These are phyloP conservation scores for Trametes meyenii DNA, from an alignment of 768 basidiomycete species.

Conservation along the genomic window DNA sequence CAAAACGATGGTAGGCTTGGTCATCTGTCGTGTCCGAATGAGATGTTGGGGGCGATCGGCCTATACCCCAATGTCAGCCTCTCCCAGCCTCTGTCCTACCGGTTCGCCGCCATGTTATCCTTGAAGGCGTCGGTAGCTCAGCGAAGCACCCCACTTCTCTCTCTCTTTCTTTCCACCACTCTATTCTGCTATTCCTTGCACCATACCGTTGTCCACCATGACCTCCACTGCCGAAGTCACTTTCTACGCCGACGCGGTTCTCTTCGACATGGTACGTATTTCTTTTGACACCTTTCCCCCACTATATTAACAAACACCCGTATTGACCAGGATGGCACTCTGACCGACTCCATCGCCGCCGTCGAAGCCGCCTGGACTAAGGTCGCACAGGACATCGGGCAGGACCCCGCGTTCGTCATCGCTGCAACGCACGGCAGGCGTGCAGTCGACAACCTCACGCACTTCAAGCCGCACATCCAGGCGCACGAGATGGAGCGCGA, in stretches of 20 bases:
- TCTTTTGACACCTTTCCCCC: constrained; percentile 1
- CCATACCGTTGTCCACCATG: constrained; percentile 18
- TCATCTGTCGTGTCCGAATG: too few species aligned
- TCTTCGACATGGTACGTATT: constrained; percentile 66
- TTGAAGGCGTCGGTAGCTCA: too few species aligned
- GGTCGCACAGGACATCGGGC: constrained; percentile 69
- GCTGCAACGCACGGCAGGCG: constrained; percentile 77
- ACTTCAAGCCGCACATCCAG: constrained; percentile 60
- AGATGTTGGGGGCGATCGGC: too few species aligned
- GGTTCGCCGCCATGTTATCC: too few species aligned
- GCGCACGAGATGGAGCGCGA: constrained; percentile 58
- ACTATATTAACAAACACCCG: constrained; percentile 15
- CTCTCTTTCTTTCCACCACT: too few species aligned
- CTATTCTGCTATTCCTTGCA: too few species aligned
- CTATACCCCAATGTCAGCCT: too few species aligned
- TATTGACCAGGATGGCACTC: constrained; percentile 59
- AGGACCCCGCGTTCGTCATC: constrained; percentile 68
- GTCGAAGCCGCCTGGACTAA: constrained; percentile 79
- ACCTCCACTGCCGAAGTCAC: constrained; percentile 24
- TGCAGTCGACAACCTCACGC: constrained; percentile 71
- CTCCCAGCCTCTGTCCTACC: too few species aligned
- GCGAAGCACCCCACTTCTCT: too few species aligned
- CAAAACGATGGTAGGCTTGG: too few species aligned
- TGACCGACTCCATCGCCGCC: constrained; percentile 73
- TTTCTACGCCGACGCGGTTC: constrained; percentile 59